Evolutionary conservation across 2,329 filamentous ascomycete species (phyloP).

Genomic region (Cryphonectria radicalis): DNA sequence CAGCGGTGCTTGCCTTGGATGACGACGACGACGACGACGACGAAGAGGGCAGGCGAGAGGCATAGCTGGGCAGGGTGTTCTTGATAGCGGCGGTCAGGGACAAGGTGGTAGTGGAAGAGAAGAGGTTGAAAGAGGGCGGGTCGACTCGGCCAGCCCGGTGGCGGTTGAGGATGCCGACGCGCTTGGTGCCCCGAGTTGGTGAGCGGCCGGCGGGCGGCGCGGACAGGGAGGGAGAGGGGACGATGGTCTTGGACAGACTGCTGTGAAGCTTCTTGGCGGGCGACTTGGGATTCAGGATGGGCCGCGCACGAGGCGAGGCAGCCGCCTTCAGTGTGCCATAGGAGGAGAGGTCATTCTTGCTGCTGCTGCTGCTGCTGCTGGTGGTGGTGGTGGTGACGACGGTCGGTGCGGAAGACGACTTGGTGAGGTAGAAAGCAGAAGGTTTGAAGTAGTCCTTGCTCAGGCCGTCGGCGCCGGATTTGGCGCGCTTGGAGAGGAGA

Average conservation of each 20-base stretch:
- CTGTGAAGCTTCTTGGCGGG: constrained; percentile 53
- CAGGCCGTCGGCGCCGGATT: constrained; percentile 48
- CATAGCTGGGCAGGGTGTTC: constrained; percentile 71
- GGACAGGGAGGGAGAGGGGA: constrained; percentile 55
- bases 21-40: constrained; percentile 35
- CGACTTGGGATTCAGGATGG: constrained; percentile 57
- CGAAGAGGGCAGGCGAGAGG: constrained; percentile 49
- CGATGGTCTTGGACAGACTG: constrained; percentile 51
- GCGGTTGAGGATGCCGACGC: constrained; percentile 69
- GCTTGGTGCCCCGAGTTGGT: constrained; percentile 70
- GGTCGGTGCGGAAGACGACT: constrained; percentile 42
- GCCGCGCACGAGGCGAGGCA: constrained; percentile 45
- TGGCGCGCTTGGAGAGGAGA: constrained; percentile 62
- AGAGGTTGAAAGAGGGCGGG: constrained; percentile 63
- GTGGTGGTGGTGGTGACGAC: constrained; percentile 7
- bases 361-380: constrained; percentile 31
- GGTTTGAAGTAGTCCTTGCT: constrained; percentile 55
- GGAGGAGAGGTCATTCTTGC: constrained; percentile 38
- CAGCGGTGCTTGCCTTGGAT: constrained; percentile 35
- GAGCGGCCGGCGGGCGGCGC: constrained; percentile 84
- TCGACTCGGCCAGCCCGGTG: constrained; percentile 74
- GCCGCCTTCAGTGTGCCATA: constrained; percentile 35
- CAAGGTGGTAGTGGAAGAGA: constrained; percentile 58
- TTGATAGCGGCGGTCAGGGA: constrained; percentile 83
- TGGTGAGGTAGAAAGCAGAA: constrained; percentile 50